Evolutionary conservation across 2,329 filamentous ascomycete genomes (phyloP), one percentile per base, ranked within the genome.

Genomic region (Phialemoniopsis sp.): DNA sequence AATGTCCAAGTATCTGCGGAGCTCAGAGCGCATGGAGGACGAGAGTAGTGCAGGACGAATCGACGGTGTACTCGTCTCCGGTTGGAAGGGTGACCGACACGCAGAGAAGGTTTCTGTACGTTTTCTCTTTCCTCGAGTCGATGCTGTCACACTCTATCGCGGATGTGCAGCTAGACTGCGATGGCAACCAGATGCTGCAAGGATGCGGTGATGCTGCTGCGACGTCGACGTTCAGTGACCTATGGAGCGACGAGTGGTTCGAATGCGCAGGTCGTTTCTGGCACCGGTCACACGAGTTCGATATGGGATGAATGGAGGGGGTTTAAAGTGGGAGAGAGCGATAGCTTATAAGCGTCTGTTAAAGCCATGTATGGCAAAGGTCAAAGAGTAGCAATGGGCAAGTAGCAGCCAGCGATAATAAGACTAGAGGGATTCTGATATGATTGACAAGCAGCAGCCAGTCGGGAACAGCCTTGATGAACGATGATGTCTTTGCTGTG

Each of bases 301-400:
- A 26, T 6, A 48, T 37, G 38, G 42, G 42, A 40, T 43, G 40
- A 30, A 42, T 45, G 42, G 45, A 42, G 46, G 45, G 37, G 38
- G n/a, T n/a, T n/a, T n/a, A 46, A 46, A 45, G 39, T 29, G 30
- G 21, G 38, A 43, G 35, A 37, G 46, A n/a, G 37, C 39, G 38
- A 50, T 47, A 51, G 45, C 42, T 47, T 26, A 38, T 39, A 39
- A 37, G 39, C 36, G 41, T 26, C 43, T 48, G 45, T 40, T 49
- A 49, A 49, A 46, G 43, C 34, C 30, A 31, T 40, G 40, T 6
- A 26, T 26, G 21, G 21, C 21, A 26, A 29, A 39, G 26, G 36
- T 38, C 39, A 40, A 39, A 42, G 36, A 35, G 36, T 36, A 15
- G 34, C 26, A 18, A 36, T 36, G 34, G 28, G 26, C 30, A 37